phyloP scores from a whole-genome alignment of 2,329 filamentous ascomycete genomes.

The Microdochium paspali region DNA sequence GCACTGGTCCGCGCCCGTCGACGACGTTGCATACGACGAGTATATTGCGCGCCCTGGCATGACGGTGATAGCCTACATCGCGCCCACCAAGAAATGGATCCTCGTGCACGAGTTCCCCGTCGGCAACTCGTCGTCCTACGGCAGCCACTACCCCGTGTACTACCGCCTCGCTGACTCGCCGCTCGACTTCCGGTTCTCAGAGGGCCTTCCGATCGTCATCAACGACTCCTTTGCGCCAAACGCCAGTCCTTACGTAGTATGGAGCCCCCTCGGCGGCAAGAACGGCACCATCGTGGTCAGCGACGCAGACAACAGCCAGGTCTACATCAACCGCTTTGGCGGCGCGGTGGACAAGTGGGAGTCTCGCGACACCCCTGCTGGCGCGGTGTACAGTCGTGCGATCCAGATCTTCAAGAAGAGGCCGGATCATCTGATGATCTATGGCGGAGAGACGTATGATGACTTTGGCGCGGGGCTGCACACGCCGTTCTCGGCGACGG shows the following conservation, averaged over 20 bases:
- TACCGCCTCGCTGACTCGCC: conserved; percentile 32
- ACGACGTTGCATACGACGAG: conserved; percentile 50
- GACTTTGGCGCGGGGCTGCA: conserved; percentile 3
- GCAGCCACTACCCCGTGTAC: conserved; percentile 31
- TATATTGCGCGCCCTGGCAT: conserved; percentile 60
- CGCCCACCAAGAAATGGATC: conserved; percentile 46
- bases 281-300: conserved; percentile 35
- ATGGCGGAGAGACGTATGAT: conserved; percentile 14
- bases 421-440: conserved; percentile 20
- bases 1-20: conserved; percentile 47
- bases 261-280: conserved; percentile 30
- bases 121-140: conserved; percentile 16
- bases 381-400: conserved; percentile 17
- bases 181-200: conserved; percentile 22
- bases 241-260: conserved; percentile 32
- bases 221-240: conserved; percentile 21
- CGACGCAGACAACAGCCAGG: conserved; percentile 23
- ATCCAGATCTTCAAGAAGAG: conserved; percentile 12
- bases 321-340: conserved; percentile 32
- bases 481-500: conserved; percentile 7
- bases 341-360: conserved; percentile 27
- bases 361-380: conserved; percentile 14
- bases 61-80: conserved; percentile 48
- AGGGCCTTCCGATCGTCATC: conserved; percentile 20
- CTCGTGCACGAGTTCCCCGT: conserved; percentile 30